Percentiles rank a stretch among this genome's conserved stretches.
phyloP scores from a whole-genome alignment of 768 basidiomycete species.

The Suillus tomentosus region DNA sequence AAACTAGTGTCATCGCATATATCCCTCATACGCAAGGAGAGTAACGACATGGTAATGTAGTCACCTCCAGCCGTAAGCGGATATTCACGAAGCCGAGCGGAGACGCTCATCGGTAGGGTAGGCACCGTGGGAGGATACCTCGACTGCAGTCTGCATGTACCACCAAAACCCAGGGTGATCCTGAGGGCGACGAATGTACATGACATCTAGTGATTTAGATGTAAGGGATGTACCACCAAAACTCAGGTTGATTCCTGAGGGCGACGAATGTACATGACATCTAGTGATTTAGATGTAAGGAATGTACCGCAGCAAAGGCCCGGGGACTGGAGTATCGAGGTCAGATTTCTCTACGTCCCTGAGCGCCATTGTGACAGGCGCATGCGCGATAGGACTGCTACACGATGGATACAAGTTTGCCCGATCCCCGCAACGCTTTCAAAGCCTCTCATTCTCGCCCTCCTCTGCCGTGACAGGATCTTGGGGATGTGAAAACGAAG shows the following conservation, averaged over 20 bases:
- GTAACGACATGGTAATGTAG: not conserved
- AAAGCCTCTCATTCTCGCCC: conserved; percentile 38
- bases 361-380: not conserved
- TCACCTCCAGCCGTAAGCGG: not conserved
- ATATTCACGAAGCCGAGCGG: no score
- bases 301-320: not conserved
- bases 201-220: not conserved
- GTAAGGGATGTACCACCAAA: not conserved
- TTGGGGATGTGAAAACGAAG: conserved; percentile 36
- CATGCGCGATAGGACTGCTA: conserved; percentile 13
- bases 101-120: not conserved
- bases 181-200: not conserved
- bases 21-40: conserved; percentile 24
- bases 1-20: conserved; percentile 10
- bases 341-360: not conserved
- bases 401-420: conserved; percentile 25
- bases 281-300: not conserved
- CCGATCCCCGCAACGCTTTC: conserved; percentile 59
- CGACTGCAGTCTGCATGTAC: not conserved
- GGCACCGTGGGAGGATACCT: not conserved
- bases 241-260: not conserved
- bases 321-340: not conserved
- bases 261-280: not conserved
- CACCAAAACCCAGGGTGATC: not conserved
- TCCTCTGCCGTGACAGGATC: conserved; percentile 44